Evolutionary conservation across 2,329 filamentous ascomycete species (phyloP).

Genomic region (Cryphonectria nitschkei): DNA sequence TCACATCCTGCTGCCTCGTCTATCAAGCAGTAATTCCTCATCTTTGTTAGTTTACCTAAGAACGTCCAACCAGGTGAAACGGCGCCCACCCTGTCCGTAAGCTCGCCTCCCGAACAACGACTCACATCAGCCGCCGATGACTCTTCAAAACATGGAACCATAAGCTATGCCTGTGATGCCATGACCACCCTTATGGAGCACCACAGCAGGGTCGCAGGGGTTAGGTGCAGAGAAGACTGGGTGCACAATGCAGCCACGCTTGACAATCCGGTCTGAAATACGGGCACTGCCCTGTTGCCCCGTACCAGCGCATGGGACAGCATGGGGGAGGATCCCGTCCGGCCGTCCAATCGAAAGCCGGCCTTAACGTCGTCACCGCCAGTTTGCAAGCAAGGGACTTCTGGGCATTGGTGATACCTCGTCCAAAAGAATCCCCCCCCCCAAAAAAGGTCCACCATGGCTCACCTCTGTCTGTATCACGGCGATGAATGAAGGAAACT

Average conservation of each 20-base stretch:
- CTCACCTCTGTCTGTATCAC: neutral
- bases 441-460: neutral
- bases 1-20: slow-evolving; percentile 2
- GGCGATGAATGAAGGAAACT: neutral
- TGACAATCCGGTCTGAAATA: neutral
- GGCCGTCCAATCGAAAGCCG: slow-evolving; percentile 15
- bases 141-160: slow-evolving; percentile 4
- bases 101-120: slow-evolving; percentile 20
- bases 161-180: neutral
- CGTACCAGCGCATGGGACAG: slow-evolving; percentile 7
- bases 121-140: slow-evolving; percentile 21
- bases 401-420: neutral
- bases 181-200: neutral
- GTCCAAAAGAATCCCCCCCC: neutral
- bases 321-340: slow-evolving; percentile 11
- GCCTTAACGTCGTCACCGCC: slow-evolving; percentile 22
- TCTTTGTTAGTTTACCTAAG: neutral
- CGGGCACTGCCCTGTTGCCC: neutral
- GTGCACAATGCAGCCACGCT: slow-evolving; percentile 4
- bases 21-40: slow-evolving; percentile 5
- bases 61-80: slow-evolving; percentile 15
- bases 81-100: slow-evolving; percentile 18
- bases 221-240: neutral
- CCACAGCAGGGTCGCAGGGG: slow-evolving; percentile 1
- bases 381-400: slow-evolving; percentile 17